phyloP scores from a whole-genome alignment of 495 filamentous ascomycete genomes.

The Penicillium macrosclerotiorum region DNA sequence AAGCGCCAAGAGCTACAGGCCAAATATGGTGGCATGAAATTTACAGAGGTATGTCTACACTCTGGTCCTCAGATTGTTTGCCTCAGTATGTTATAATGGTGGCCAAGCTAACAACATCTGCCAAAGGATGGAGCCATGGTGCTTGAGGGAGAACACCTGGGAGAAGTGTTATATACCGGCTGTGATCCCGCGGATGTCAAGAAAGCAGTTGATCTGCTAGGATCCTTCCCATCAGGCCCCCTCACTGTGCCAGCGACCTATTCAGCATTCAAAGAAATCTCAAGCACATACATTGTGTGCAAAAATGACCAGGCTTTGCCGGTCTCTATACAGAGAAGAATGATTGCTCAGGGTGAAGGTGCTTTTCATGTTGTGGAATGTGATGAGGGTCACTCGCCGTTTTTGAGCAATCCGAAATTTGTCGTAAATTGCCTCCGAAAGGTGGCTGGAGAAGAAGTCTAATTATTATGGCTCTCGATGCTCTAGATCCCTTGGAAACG shows the following conservation, averaged over 20 bases:
- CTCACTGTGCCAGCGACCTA: slow-evolving; percentile 28
- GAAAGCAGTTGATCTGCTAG: slow-evolving; percentile 20
- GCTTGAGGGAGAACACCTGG: slow-evolving; percentile 10
- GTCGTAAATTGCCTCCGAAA: slow-evolving; percentile 26
- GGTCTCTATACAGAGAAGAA: slow-evolving; percentile 17
- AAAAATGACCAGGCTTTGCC: slow-evolving; percentile 33
- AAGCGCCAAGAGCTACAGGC: slow-evolving; percentile 14
- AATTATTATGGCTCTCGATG: not conserved
- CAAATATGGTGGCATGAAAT: slow-evolving; percentile 17
- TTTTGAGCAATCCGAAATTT: slow-evolving; percentile 26
- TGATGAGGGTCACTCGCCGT: slow-evolving; percentile 31
- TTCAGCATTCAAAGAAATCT: slow-evolving; percentile 26
- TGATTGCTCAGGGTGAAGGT: slow-evolving; percentile 26
- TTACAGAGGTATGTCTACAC: slow-evolving; percentile 14
- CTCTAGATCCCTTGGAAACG: too few relatives aligned
- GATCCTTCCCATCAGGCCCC: slow-evolving; percentile 24
- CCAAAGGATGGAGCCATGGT: slow-evolving; percentile 27
- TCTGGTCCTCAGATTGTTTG: too few relatives aligned
- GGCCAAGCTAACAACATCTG: too few relatives aligned
- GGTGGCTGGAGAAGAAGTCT: slow-evolving; percentile 18
- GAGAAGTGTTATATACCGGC: slow-evolving; percentile 23
- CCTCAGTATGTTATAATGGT: not conserved
- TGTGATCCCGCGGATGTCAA: slow-evolving; percentile 22
- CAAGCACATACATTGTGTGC: slow-evolving; percentile 35
- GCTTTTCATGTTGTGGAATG: slow-evolving; percentile 26